Conservation (phyloP, 176 grass and related monocot genomes). For the Luzula sylvatica region DNA sequence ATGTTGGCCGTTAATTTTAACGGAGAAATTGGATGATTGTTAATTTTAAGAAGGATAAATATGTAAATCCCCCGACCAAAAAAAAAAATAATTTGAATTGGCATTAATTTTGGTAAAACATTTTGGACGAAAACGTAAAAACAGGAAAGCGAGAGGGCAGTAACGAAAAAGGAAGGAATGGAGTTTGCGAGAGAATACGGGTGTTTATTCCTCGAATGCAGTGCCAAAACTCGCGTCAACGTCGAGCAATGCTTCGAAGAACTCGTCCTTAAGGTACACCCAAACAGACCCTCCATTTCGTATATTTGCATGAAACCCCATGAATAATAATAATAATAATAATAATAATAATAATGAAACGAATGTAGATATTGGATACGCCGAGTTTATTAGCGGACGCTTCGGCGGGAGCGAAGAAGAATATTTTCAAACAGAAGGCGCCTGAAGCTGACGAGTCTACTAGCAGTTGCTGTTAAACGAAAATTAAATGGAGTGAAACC, state of each 20-base stretch:
- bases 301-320: too few species aligned
- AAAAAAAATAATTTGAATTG: too few species aligned
- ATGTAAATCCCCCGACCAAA: too few species aligned
- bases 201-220: conserved; percentile 93
- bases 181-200: conserved; percentile 91
- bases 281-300: too few species aligned
- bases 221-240: conserved; percentile 86
- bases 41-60: too few species aligned
- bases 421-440: conserved; percentile 92
- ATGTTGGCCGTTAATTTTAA: too few species aligned
- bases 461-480: conserved; percentile 60
- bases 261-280: conserved; percentile 60
- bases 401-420: conserved; percentile 62
- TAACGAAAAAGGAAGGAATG: conserved; percentile 90
- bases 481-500: too few species aligned
- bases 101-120: too few species aligned
- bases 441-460: conserved; percentile 46
- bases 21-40: too few species aligned
- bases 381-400: conserved; percentile 79
- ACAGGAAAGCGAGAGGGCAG: conserved; percentile 91
- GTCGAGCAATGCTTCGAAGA: conserved; percentile 96
- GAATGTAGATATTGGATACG: conserved; percentile 71
- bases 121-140: too few species aligned
- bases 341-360: too few species aligned
- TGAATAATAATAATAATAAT: too few species aligned